Evolutionary conservation across 306 rosid species (phyloP).

Genomic region (Corylus heterophylla): DNA sequence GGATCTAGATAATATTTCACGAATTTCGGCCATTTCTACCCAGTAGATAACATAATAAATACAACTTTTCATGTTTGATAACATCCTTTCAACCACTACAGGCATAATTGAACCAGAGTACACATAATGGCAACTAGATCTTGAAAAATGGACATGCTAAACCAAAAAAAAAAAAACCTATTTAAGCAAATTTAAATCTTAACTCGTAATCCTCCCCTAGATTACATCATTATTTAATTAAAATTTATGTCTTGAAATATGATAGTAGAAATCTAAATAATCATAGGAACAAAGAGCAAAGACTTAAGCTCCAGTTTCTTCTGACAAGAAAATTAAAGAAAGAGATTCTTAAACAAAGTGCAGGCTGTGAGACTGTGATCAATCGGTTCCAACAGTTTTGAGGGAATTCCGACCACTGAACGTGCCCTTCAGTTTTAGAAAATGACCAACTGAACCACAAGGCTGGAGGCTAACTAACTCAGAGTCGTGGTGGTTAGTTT

Average conservation of each 20-base stretch:
- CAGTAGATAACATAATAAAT: neutral
- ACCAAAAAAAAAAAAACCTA: neutral
- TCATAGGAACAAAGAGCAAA: neutral
- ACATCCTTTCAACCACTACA: slow-evolving; percentile 11
- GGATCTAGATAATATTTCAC: neutral
- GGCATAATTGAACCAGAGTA: neutral
- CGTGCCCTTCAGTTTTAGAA: too few species aligned
- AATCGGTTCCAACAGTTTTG: too few species aligned
- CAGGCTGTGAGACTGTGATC: too few species aligned
- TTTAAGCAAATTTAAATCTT: neutral
- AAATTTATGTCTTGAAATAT: neutral
- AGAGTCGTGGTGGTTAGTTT: too few species aligned
- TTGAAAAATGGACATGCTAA: neutral
- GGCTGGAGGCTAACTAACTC: too few species aligned
- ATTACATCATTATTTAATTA: neutral
- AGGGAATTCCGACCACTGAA: too few species aligned
- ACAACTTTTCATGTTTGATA: neutral
- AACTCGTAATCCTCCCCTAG: neutral
- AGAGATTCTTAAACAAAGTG: neutral
- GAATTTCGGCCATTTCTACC: neutral
- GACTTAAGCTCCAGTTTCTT: neutral
- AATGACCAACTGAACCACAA: too few species aligned
- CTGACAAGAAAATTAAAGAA: neutral
- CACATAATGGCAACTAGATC: neutral
- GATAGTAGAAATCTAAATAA: neutral